phyloP scores from a whole-genome alignment of 805 yeast genomes.

The Candida anglica region DNA sequence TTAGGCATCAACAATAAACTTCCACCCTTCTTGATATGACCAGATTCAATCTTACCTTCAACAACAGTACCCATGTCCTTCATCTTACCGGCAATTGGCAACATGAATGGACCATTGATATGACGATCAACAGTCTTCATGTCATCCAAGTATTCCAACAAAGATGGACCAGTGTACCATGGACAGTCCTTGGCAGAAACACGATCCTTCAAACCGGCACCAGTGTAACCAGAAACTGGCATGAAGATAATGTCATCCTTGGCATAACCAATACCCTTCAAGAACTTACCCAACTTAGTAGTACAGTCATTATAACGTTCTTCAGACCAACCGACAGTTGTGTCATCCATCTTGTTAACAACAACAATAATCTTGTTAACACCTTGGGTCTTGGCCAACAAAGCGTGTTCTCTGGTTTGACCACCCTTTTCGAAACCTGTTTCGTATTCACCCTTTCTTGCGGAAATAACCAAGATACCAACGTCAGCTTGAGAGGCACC shows the following conservation, averaged over 20 bases:
- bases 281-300: conserved; percentile 67
- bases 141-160: conserved; percentile 82
- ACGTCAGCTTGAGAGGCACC: conserved; percentile 99
- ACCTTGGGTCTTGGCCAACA: conserved; percentile 97
- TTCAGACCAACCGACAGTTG: conserved; percentile 93
- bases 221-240: conserved; percentile 99
- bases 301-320: conserved; percentile 96
- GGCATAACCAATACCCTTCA: conserved; percentile 85
- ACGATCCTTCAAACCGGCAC: conserved; percentile 92
- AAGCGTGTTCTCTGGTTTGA: conserved; percentile 97
- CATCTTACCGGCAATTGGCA: conserved; percentile 92
- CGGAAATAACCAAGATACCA: conserved; percentile 94
- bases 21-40: conserved; percentile 79
- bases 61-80: conserved; percentile 96
- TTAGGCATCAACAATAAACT: conserved; percentile 89
- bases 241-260: conserved; percentile 84
- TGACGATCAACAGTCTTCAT: conserved; percentile 82
- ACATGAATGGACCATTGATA: conserved; percentile 93
- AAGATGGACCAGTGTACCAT: conserved; percentile 92
- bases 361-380: conserved; percentile 91
- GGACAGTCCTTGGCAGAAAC: conserved; percentile 70
- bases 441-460: conserved; percentile 99
- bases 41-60: conserved; percentile 98
- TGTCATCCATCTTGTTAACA: conserved; percentile 98
- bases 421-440: conserved; percentile 99